Conservation (phyloP, 179 eudicot genomes). For the Dionaea muscipula region DNA sequence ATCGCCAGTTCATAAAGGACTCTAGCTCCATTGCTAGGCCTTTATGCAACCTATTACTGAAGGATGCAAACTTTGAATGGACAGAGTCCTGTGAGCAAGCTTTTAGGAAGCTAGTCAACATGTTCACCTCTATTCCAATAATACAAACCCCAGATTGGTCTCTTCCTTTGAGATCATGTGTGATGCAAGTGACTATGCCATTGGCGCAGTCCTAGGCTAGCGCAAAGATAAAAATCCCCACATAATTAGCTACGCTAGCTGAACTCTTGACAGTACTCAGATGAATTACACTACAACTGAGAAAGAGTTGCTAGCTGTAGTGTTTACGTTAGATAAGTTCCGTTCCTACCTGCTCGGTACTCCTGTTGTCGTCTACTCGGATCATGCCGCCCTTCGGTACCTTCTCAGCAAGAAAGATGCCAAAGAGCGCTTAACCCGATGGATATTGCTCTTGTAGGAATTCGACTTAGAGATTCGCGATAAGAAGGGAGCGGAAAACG, state of each 20-base stretch:
- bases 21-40: background rate
- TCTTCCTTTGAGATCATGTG: too few relatives aligned
- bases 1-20: background rate
- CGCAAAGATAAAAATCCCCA: background rate
- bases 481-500: background rate
- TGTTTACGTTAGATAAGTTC: background rate
- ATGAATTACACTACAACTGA: too few relatives aligned
- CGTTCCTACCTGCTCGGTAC: too few relatives aligned
- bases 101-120: background rate
- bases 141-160: too few relatives aligned
- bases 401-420: background rate
- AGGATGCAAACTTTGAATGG: background rate
- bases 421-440: background rate
- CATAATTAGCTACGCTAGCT: too few relatives aligned
- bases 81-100: background rate
- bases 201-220: background rate
- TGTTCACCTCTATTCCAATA: background rate
- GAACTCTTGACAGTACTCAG: too few relatives aligned
- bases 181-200: background rate
- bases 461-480: background rate
- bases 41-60: background rate
- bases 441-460: background rate
- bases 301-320: background rate
- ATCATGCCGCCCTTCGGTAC: slow-evolving; percentile 1
- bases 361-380: too few relatives aligned